A percentile compares a stretch with the other conserved stretches of the same genome.
These are phyloP conservation scores for Fusarium keratoplasticum DNA, from an alignment of 2,329 filamentous ascomycete species.

Conservation along the genomic window DNA sequence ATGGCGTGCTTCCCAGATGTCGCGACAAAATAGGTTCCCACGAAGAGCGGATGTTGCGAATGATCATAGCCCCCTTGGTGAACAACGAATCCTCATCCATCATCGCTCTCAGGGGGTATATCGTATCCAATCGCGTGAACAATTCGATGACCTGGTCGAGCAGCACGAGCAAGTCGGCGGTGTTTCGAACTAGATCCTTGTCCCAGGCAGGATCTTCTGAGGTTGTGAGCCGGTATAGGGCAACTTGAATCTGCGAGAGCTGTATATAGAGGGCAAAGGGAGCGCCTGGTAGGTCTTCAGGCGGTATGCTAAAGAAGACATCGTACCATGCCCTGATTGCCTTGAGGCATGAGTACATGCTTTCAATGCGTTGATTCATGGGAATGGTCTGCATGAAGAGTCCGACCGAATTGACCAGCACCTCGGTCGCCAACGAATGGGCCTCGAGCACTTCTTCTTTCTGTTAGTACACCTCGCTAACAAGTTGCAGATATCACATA, in stretches of 20 bases:
- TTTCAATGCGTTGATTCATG: constrained; percentile 47
- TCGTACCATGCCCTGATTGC: constrained; percentile 53
- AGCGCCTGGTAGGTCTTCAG: constrained; percentile 45
- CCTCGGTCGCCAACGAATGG: constrained; percentile 47
- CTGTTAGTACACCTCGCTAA: constrained; percentile 6
- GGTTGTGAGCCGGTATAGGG: constrained; percentile 54
- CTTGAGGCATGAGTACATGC: constrained; percentile 52
- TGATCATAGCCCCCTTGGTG: constrained; percentile 50
- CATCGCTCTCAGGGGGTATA: constrained; percentile 46
- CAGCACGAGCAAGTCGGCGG: constrained; percentile 51
- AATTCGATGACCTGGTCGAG: constrained; percentile 50
- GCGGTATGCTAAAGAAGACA: constrained; percentile 49
- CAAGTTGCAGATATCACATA: constrained; percentile 31
- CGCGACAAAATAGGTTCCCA: constrained; percentile 52
- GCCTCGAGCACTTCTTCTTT: constrained; percentile 45
- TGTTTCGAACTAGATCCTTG: constrained; percentile 49
- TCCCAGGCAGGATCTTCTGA: constrained; percentile 57
- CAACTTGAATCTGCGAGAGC: constrained; percentile 51
- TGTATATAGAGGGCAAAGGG: constrained; percentile 51
- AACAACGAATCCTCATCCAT: constrained; percentile 47
- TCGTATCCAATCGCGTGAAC: constrained; percentile 43
- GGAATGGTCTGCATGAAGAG: constrained; percentile 49
- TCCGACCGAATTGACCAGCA: constrained; percentile 49
- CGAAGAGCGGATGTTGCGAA: constrained; percentile 47
- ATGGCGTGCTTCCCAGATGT: constrained; percentile 45